phyloP scores from a whole-genome alignment of 352 stramenopile genomes.

The Peronospora tabacina region DNA sequence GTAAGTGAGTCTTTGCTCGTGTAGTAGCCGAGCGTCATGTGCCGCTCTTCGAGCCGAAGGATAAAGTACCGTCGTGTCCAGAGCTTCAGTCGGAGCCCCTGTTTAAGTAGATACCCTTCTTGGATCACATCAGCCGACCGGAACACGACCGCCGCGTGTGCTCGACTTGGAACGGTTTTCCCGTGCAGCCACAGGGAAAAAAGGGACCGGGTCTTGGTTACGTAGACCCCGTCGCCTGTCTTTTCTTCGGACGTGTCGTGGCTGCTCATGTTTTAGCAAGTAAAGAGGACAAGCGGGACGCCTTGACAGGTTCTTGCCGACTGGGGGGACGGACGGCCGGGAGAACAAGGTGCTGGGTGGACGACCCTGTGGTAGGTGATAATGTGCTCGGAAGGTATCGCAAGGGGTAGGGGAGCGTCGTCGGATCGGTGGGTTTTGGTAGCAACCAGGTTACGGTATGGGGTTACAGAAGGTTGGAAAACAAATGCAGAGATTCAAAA shows the following conservation, averaged over 20 bases:
- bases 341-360: too few relatives aligned
- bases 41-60: constrained; percentile 72
- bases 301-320: constrained; percentile 23
- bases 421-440: too few relatives aligned
- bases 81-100: constrained; percentile 69
- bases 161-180: constrained; percentile 48
- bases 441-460: too few relatives aligned
- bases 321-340: too few relatives aligned
- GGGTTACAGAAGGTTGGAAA: too few relatives aligned
- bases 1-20: constrained; percentile 75
- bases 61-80: constrained; percentile 85
- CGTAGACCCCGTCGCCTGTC: constrained; percentile 64
- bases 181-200: constrained; percentile 84
- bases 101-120: constrained; percentile 80
- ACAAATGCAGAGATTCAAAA: too few relatives aligned
- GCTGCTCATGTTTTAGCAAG: constrained; percentile 15
- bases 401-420: too few relatives aligned
- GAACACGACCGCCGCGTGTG: constrained; percentile 55
- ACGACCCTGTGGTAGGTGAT: neutral
- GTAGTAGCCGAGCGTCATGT: constrained; percentile 86
- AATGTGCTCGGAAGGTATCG: constrained; percentile 36
- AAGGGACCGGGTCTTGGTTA: constrained; percentile 77
- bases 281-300: too few relatives aligned
- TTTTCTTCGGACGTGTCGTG: constrained; percentile 23
- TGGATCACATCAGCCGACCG: constrained; percentile 79